Evolutionary conservation across 768 basidiomycete genomes (phyloP).

Genomic region (Inosperma sp.): DNA sequence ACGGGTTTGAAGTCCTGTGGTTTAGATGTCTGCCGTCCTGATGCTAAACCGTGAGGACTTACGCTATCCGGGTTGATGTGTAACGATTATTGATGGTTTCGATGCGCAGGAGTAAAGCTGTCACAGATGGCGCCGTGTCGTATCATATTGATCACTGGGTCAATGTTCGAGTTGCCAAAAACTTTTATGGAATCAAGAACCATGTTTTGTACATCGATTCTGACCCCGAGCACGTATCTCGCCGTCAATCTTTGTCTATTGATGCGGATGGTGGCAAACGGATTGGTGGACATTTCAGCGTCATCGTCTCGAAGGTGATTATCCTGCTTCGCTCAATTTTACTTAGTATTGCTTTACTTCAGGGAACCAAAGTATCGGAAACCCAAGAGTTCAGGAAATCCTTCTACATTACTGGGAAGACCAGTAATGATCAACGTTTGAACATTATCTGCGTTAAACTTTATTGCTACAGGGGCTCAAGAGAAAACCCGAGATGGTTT

Average conservation of each 20-base stretch:
- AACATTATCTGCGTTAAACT: slow-evolving; percentile 12
- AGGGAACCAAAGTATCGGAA: slow-evolving; percentile 39
- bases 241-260: slow-evolving; percentile 24
- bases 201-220: slow-evolving; percentile 21
- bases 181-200: slow-evolving; percentile 37
- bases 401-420: slow-evolving; percentile 27
- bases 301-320: slow-evolving; percentile 37
- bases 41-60: slow-evolving; percentile 38
- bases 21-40: slow-evolving; percentile 38
- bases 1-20: slow-evolving; percentile 28
- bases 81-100: too few relatives aligned
- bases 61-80: too few relatives aligned
- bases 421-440: slow-evolving; percentile 1
- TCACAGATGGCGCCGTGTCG: too few relatives aligned
- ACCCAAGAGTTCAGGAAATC: slow-evolving; percentile 35
- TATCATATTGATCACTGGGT: slow-evolving; percentile 39
- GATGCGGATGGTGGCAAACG: slow-evolving; percentile 30
- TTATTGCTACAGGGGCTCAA: too few relatives aligned
- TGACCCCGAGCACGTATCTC: slow-evolving; percentile 25
- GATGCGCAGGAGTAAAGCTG: too few relatives aligned
- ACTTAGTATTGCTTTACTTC: neutral
- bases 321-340: too few relatives aligned
- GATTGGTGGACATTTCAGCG: slow-evolving; percentile 33
- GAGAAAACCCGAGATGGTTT: slow-evolving; percentile 16
- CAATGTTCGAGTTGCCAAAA: slow-evolving; percentile 34